Evolutionary conservation across 345 rosid species (phyloP), one percentile per base, ranked within the genome.

Genomic region (Physaria fendleri): DNA sequence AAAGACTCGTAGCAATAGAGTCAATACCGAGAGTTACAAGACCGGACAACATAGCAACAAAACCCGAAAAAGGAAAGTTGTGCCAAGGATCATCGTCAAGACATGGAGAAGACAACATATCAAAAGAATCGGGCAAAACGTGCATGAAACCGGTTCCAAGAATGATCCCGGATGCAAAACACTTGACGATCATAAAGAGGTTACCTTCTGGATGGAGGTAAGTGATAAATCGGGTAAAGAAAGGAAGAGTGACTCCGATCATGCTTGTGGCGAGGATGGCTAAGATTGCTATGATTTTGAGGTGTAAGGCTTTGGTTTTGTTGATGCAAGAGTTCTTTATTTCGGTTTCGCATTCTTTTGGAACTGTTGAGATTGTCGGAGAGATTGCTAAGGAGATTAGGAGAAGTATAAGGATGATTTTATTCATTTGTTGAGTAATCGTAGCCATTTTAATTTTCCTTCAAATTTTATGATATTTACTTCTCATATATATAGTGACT

Each of bases 111-210:
- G 76, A 62, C 37, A 89, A 67, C 81, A 78, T 77, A 61, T 84
- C 90, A n/a, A 84, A 90, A 22, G 97, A 90, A 70, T 90, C 97
- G 0, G 95, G 97, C 56, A 86, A 57, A 13, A 90, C 95, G 44
- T 90, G 95, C 86, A 82, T 82, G 75, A 80, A 90, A 10, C 90
- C 92, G 2, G 97, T 90, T 2, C 82, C 90, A 1, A 90, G 76
- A 10, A 90, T 90, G 37, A 90, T 81, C 0, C 97, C 97, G 2
- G 90, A 68, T 0, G 95, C 95, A 27, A 90, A 86, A 23, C 78
- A 67, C 65, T 84, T 86, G 16, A 90, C 69, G 9, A 84, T 57
- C 48, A 82, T 76, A 20, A 90, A 90, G 8, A 76, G 22, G 50
- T 64, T 69, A 39, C 66, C 40, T 27, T 80, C 88, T 3, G 88